Base-by-base conservation (phyloP, 1,284 basidiomycete genomes). In the Golubevia sp. region DNA sequence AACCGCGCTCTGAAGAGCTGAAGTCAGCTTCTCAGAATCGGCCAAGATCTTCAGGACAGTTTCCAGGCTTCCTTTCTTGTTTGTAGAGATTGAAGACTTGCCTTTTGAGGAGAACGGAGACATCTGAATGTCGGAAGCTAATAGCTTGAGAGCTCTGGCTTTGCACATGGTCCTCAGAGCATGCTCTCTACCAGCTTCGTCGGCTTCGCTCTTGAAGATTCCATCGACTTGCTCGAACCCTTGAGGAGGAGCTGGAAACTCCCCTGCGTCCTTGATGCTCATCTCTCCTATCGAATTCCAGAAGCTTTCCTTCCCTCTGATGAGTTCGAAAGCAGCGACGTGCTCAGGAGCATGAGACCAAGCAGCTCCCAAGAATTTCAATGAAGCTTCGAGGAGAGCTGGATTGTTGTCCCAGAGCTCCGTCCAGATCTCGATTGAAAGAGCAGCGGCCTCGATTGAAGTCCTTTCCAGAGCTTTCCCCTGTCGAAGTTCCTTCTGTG, bases 271-370 rank as follows among this genome's bases (percentile, higher is more conserved):
- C 20, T 68, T 62, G 18, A 64, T 59, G 38, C 71, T 58, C 13
- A 81, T 56, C 48, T 67, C 64, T 15, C 58, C 64, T 34, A 81
- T 52, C 1, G 63, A 63, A 13, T 63, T 66, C 66, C 73, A 76
- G 58, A 81, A 67, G 20, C 38, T 57, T 25, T 62, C 44, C 49
- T 72, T 64, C 25, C 48, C 53, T 8, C 72, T 64, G 23, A 76
- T 63, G 18, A 59, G 58, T 23, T 66, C 66, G 49, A 81, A 74
- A 7, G 65, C 66, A n/a, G 64, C 58, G 2, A 68, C 64, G 55
- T 79, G 73, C 61, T 74, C 77, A 7, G 63, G 53, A 2, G 74
- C 76, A 56, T 77, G 78, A 13, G 65, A 56, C 74, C 77, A 81
- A 13, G 78, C 76, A 25, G 67, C 66, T 48, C 68, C 64, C 50